Base-by-base conservation (phyloP, 768 basidiomycete species). In the Tulasnella sp. region DNA sequence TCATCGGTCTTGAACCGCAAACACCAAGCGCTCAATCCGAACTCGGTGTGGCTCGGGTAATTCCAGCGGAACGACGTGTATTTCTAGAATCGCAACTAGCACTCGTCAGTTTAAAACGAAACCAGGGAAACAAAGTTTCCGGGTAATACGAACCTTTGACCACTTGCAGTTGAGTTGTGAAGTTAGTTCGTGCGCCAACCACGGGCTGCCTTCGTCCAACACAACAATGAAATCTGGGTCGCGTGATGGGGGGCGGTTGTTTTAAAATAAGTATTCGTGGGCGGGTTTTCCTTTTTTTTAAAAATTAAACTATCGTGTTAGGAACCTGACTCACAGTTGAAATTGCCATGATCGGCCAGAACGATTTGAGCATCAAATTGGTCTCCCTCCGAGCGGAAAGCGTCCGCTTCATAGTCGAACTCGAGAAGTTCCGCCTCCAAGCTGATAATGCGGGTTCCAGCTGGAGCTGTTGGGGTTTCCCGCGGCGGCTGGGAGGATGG, bases 61-160 rank as follows among this genome's bases (percentile, higher is more conserved):
- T 96, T 97, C 94, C 98, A 99, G 40, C 96, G 97, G 82, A 98
- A 88, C 4, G 96, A 93, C 72, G 83, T 82, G 73, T 85, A 83
- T 42, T 31, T 58, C 81, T 81, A 44, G 19, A 4, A 34, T 24
- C 34, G 34, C 39, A 34, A 27, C 16, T 44, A 40, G 34, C 31
- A 68, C 31, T 34, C 19, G 31, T 68, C 62, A 68, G 27, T 31
- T 52, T 12, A 31, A 14, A 58, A 31, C 16, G 27, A 31, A 68
- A 68, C 12, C 31, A 3, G 6, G 31, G 34, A 2, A n/a, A n/a
- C 16, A 62, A 71, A 78, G 44, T 44, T 18, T 4, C 36, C 36
- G 44, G 46, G 21, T 12, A 8, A 34, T 10, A 52, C 38, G 0
- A n/a, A 81, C 79, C 80, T 80, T 74, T 10, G 80, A 56, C 80